Conservation (phyloP, 78 protist genomes). For the Planoprotostelium fungivorum region DNA sequence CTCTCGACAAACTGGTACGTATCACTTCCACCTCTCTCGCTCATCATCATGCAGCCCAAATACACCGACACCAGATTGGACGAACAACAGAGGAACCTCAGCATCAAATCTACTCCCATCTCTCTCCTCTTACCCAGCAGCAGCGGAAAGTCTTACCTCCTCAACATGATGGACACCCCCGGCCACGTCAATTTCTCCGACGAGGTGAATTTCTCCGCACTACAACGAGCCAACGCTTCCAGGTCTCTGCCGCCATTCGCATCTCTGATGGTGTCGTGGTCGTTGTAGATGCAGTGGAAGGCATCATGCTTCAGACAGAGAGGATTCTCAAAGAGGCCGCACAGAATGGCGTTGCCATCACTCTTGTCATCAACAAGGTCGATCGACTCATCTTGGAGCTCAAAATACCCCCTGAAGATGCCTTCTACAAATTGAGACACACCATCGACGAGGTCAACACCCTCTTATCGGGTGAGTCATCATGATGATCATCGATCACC, state of each 20-base stretch:
- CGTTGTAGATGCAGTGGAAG: constrained; percentile 96
- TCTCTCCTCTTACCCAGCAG: constrained; percentile 79
- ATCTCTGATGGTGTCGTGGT: constrained; percentile 91
- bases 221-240: constrained; percentile 14
- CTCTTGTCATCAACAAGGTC: constrained; percentile 79
- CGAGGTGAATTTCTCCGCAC: constrained; percentile 41
- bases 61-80: constrained; percentile 91
- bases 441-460: constrained; percentile 81
- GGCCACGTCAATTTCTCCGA: constrained; percentile 95
- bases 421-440: constrained; percentile 89
- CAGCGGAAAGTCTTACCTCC: constrained; percentile 74
- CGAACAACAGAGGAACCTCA: constrained; percentile 88
- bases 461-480: constrained; percentile 12
- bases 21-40: background rate
- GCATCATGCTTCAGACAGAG: constrained; percentile 87
- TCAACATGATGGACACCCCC: constrained; percentile 98
- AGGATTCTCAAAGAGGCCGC: constrained; percentile 65
- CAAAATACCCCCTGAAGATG: constrained; percentile 96
- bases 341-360: constrained; percentile 48
- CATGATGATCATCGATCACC: background rate
- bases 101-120: constrained; percentile 92
- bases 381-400: constrained; percentile 93
- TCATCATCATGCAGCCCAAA: constrained; percentile 27
- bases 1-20: constrained; percentile 39
- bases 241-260: constrained; percentile 77